phyloP scores from a whole-genome alignment of 306 rosid species.

The Begonia loranthoides region DNA sequence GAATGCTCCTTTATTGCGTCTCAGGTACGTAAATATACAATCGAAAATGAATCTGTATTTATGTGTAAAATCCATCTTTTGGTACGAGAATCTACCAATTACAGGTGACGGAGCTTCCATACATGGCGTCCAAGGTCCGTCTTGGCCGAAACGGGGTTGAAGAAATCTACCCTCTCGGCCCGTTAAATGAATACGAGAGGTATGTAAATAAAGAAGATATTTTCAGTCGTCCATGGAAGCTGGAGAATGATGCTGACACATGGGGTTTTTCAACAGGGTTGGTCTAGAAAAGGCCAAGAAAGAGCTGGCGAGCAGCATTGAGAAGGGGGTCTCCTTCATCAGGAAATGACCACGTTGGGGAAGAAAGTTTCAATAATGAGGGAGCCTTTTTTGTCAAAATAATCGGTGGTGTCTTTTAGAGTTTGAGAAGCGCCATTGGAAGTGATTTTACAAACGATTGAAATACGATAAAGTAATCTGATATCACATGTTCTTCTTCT shows the following conservation, averaged over 20 bases:
- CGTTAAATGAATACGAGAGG: slow-evolving; percentile 84
- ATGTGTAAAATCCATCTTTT: neutral
- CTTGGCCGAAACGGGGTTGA: slow-evolving; percentile 77
- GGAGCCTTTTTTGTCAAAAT: too few species aligned
- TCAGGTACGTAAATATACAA: slow-evolving; percentile 22
- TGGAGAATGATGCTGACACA: neutral
- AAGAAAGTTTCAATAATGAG: too few species aligned
- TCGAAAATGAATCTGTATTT: too few species aligned
- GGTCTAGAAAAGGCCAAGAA: slow-evolving; percentile 79
- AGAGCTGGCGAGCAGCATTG: slow-evolving; percentile 53
- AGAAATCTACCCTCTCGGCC: slow-evolving; percentile 65
- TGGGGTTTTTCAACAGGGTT: slow-evolving; percentile 24
- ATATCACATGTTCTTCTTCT: too few species aligned
- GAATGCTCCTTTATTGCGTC: slow-evolving; percentile 80
- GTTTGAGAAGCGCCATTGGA: too few species aligned
- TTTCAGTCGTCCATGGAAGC: neutral
- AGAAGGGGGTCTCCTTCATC: slow-evolving; percentile 65
- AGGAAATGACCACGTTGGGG: slow-evolving; percentile 24
- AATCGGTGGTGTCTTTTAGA: too few species aligned
- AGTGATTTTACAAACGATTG: too few species aligned
- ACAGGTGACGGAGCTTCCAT: slow-evolving; percentile 90
- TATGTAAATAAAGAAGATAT: slow-evolving; percentile 10
- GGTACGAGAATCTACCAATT: neutral
- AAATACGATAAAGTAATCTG: too few species aligned
- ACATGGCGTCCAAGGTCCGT: slow-evolving; percentile 75